Evolutionary conservation across 2,329 filamentous ascomycete species (phyloP).

Genomic region (Lecanicillium sp.): DNA sequence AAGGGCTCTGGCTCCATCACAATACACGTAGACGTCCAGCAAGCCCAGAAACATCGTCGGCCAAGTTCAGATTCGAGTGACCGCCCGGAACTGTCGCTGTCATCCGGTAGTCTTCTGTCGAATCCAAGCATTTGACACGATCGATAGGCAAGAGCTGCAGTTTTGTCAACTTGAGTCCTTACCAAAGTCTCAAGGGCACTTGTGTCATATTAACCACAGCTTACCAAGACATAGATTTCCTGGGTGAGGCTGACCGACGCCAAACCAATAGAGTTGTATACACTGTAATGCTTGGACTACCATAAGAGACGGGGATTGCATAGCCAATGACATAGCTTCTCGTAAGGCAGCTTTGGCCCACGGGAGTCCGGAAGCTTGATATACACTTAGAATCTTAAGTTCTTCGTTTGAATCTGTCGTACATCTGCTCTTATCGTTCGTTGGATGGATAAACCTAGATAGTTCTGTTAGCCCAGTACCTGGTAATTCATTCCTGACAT

Average conservation of each 20-base stretch:
- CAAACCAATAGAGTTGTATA: constrained; percentile 4
- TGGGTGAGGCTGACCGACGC: background rate
- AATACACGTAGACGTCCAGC: constrained; percentile 4
- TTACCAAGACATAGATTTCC: constrained; percentile 2
- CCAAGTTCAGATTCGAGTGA: background rate
- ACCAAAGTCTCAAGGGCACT: too few relatives aligned
- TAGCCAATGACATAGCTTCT: background rate
- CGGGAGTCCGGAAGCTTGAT: constrained; percentile 1
- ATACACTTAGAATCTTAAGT: background rate
- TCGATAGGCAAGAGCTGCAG: constrained; percentile 1
- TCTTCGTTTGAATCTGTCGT: constrained; percentile 1
- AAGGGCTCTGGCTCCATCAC: constrained; percentile 5
- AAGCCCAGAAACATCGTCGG: constrained; percentile 1
- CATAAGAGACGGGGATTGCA: constrained; percentile 3
- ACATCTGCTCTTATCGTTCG: background rate
- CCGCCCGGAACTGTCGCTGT: background rate
- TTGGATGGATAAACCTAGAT: too few relatives aligned
- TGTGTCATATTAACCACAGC: too few relatives aligned
- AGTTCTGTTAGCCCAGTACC: too few relatives aligned
- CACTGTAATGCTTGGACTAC: background rate
- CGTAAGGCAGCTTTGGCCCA: constrained; percentile 3
- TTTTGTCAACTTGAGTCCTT: background rate
- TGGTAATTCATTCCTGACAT: too few relatives aligned
- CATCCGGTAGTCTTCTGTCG: background rate
- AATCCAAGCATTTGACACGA: constrained; percentile 2